These are phyloP conservation scores for Mrakia gelida DNA, from an alignment of 768 basidiomycete species.

Conservation along the genomic window DNA sequence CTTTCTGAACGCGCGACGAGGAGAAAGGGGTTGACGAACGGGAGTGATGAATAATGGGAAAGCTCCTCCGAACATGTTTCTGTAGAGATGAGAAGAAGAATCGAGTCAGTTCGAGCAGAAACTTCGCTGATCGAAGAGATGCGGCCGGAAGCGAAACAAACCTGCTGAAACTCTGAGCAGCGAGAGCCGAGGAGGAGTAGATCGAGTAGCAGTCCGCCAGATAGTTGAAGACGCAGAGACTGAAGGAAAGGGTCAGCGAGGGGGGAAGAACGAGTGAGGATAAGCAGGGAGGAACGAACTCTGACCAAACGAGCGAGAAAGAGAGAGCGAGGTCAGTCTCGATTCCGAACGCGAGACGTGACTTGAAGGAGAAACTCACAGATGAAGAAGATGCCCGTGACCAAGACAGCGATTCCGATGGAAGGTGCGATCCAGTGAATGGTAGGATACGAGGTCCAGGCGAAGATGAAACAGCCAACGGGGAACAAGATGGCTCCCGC, in stretches of 20 bases:
- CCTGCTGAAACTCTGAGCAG: conserved; percentile 61
- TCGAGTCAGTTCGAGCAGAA: conserved; percentile 56
- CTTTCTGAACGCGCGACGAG: not conserved
- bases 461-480: conserved; percentile 53
- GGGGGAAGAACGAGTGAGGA: conserved; percentile 6
- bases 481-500: conserved; percentile 48
- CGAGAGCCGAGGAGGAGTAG: conserved; percentile 65
- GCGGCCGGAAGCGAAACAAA: conserved; percentile 58
- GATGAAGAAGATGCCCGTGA: conserved; percentile 34
- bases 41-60: conserved; percentile 62
- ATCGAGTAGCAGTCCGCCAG: conserved; percentile 55
- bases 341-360: conserved; percentile 18
- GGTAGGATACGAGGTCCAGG: conserved; percentile 56
- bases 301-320: conserved; percentile 53
- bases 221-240: conserved; percentile 56
- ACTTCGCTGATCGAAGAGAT: conserved; percentile 66
- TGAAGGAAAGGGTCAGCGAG: not conserved
- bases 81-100: conserved; percentile 58
- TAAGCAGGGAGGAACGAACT: not conserved
- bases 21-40: not conserved
- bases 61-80: conserved; percentile 46
- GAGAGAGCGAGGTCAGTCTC: conserved; percentile 30
- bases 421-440: conserved; percentile 62
- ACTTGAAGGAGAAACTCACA: not conserved
- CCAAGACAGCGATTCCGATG: conserved; percentile 55